Base-by-base conservation (phyloP, 768 basidiomycete species). In the Cystofilobasidium capitatum region DNA sequence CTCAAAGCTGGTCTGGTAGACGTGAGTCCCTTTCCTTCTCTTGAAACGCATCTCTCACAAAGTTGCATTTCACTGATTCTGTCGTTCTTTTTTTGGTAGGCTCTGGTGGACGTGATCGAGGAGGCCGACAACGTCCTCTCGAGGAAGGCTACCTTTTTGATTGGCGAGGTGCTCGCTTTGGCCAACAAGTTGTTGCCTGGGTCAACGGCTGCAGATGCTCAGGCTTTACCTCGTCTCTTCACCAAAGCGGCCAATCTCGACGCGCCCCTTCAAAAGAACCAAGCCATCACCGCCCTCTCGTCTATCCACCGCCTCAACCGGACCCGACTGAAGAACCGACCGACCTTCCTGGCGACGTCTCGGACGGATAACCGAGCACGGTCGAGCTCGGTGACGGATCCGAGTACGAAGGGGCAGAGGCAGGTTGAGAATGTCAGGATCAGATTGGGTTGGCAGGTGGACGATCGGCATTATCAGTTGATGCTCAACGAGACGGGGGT, bases 301-400 rank as follows among this genome's bases (percentile, higher is more conserved):
- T 86, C 88, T 0, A 90, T 99, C 49, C 91, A 94, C 73, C 91
- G 88, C 73, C 86, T 94, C 76, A 91, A 93, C 73, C 86, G 94
- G n/a, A 92, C 96, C 76, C 83, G 84, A 65, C 79, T 84, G 9
- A 83, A 88, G 57, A 72, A 89, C 42, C 85, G 88, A 73, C 84
- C 87, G 17, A 47, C n/a, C n/a, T 20, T 29, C 1, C 77, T 76
- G 12, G 75, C 80, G 47, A 76, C 81, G 36, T 85, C 83, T 71
- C 81, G 81, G 70, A 76, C 81, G 45, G 22, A 62, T 45, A 33
- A 63, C 16, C 64, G 24, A 45, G 47, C n/a, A 42, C 55, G 36
- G 47, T 65, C 59, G 12, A 74, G 77, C 59, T 76, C 76, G 4
- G 81, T 88, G 1, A 90, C 93, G 73, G 94, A 97, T 73, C 83